Evolutionary conservation across 2,329 filamentous ascomycete species (phyloP), one percentile per base, ranked within the genome.

Genomic region (Colletotrichum lupini): DNA sequence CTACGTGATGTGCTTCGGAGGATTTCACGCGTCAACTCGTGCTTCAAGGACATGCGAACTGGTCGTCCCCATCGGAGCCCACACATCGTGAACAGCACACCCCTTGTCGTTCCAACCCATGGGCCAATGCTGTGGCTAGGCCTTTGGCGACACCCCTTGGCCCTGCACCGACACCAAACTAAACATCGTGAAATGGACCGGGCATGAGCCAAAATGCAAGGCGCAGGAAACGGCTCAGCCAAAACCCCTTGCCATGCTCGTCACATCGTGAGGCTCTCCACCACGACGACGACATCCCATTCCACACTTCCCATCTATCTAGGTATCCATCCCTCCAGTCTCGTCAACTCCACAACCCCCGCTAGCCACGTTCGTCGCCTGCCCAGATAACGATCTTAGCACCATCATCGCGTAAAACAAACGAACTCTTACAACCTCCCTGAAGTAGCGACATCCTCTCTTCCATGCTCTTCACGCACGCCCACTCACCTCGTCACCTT

Each of bases 191-290:
- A 42, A 19, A 16, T n/a, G 19, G 42, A 49, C 42, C 42, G 19
- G 42, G 42, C 42, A 49, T 49, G 42, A 49, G 28, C 28, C 62
- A 16, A 12, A 22, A 14, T 37, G 62, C 62, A 42, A 30, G 32
- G 32, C 14, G 32, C 52, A 42, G 16, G 32, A 63, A 56, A 26
- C 52, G 32, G 52, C 42, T 49, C 42, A 49, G 19, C 49, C 7
- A 42, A 12, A n/a, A 9, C 46, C 16, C 30, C 28, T 12, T 55
- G 46, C 30, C 61, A n/a, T 55, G 30, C 3, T 12, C 59, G 42
- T 52, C 59, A 16, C 59, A 7, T 64, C 62, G 28, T 65, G 62
- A 65, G 62, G 62, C 62, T 65, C 62, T 65, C 62, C 49, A 65
- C 49, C 1, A 11, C 49, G 22, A 56, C 46, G 49, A 55, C 61